Evolutionary conservation across 768 basidiomycete genomes (phyloP).

Genomic region (Austroboletus festivus): DNA sequence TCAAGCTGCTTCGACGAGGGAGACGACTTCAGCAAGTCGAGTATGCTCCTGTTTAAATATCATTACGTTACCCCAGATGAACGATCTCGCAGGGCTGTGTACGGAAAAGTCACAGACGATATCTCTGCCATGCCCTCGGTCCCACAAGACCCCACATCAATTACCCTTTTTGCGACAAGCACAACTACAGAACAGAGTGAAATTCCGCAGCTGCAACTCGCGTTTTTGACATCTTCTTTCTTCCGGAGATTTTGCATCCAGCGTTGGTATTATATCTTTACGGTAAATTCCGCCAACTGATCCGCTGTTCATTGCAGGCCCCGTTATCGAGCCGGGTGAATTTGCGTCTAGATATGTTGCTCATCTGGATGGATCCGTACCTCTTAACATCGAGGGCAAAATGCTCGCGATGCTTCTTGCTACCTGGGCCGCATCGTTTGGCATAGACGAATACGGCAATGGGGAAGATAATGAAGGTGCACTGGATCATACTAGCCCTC

Average conservation of each 20-base stretch:
- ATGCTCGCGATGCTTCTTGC: conserved; percentile 79
- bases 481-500: conserved; percentile 1
- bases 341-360: conserved; percentile 71
- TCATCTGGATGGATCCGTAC: conserved; percentile 57
- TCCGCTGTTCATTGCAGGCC: conserved; percentile 61
- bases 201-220: conserved; percentile 69
- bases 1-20: conserved; percentile 78
- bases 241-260: conserved; percentile 84
- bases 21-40: conserved; percentile 82
- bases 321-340: conserved; percentile 78
- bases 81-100: conserved; percentile 56
- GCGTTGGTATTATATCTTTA: conserved; percentile 45
- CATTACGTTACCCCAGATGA: conserved; percentile 1
- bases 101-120: conserved; percentile 61
- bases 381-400: conserved; percentile 68
- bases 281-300: conserved; percentile 4
- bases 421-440: conserved; percentile 88
- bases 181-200: conserved; percentile 29
- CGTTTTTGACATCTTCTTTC: conserved; percentile 84
- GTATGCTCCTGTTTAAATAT: conserved; percentile 42
- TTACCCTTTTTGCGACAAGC: conserved; percentile 6
- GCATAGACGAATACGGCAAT: conserved; percentile 74
- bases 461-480: conserved; percentile 35
- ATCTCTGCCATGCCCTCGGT: conserved; percentile 24
- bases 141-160: conserved; percentile 23